Conservation (phyloP, 768 basidiomycete species). For the Mycena venus region DNA sequence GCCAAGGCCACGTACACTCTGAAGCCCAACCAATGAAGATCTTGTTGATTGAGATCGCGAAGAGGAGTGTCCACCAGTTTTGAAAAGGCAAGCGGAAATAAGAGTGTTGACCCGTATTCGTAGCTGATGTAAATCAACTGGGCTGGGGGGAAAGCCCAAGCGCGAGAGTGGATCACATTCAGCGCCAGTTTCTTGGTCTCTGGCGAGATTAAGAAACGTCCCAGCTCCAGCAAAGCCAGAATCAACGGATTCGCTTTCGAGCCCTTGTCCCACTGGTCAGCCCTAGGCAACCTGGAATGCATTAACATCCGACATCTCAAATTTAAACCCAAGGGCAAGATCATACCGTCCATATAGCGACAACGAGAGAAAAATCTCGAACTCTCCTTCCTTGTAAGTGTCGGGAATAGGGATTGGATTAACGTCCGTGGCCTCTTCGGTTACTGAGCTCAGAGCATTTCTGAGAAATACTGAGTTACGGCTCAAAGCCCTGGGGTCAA, state of each 20-base stretch:
- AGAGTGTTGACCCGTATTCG: background rate
- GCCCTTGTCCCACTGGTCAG: too few relatives aligned
- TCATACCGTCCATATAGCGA: too few relatives aligned
- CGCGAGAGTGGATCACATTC: background rate
- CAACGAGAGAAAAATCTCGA: too few relatives aligned
- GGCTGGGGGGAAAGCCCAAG: background rate
- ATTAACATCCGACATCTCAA: too few relatives aligned
- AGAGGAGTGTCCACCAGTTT: background rate
- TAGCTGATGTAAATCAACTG: background rate
- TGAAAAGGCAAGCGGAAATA: background rate
- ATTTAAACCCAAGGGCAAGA: too few relatives aligned
- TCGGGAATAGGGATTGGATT: too few relatives aligned
- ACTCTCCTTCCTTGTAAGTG: too few relatives aligned
- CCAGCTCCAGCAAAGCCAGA: too few relatives aligned
- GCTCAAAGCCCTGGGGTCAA: background rate
- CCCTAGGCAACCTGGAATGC: too few relatives aligned
- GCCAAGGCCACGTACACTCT: background rate
- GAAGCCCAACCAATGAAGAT: background rate
- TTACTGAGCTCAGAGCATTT: too few relatives aligned
- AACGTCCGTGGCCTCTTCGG: too few relatives aligned
- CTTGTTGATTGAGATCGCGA: background rate
- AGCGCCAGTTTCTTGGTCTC: background rate
- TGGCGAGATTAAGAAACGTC: background rate
- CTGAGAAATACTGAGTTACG: background rate
- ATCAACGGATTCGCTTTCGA: too few relatives aligned